phyloP scores from a whole-genome alignment of 495 filamentous ascomycete genomes.

The Acidiella bohemica region DNA sequence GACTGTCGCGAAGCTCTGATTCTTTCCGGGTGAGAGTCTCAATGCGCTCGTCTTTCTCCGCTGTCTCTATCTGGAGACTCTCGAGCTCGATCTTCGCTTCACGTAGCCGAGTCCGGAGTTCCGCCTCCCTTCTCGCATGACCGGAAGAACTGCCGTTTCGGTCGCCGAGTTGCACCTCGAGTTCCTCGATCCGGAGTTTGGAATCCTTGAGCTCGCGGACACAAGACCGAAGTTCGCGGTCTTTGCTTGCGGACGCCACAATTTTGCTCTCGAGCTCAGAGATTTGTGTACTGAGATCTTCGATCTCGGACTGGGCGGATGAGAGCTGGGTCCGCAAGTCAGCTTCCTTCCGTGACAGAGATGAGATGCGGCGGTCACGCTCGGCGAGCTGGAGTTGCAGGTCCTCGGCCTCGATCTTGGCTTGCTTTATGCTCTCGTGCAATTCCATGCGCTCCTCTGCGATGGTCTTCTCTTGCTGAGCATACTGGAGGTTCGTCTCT shows the following conservation, averaged over 20 bases:
- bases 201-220: constrained; percentile 12
- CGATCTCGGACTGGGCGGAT: constrained; percentile 17
- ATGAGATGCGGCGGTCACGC: constrained; percentile 21
- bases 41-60: constrained; percentile 15
- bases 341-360: constrained; percentile 21
- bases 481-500: constrained; percentile 25
- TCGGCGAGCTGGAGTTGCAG: constrained; percentile 44
- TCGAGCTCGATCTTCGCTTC: constrained; percentile 16
- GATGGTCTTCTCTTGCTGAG: constrained; percentile 29
- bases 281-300: constrained; percentile 17
- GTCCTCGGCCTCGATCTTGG: constrained; percentile 54
- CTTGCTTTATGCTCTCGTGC: constrained; percentile 49
- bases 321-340: constrained; percentile 32
- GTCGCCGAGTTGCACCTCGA: constrained; percentile 11
- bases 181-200: constrained; percentile 13
- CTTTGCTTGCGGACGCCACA: constrained; percentile 9
- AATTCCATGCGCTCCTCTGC: constrained; percentile 53
- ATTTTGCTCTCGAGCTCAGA: constrained; percentile 13
- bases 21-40: constrained; percentile 9
- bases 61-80: constrained; percentile 11
- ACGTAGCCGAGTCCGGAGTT: constrained; percentile 16
- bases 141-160: constrained; percentile 18
- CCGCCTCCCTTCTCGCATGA: constrained; percentile 17
- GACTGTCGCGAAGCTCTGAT: constrained; percentile 12
- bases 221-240: constrained; percentile 19